Evolutionary conservation across 495 filamentous ascomycete species (phyloP).

Genomic region (Emericellopsis terricola): DNA sequence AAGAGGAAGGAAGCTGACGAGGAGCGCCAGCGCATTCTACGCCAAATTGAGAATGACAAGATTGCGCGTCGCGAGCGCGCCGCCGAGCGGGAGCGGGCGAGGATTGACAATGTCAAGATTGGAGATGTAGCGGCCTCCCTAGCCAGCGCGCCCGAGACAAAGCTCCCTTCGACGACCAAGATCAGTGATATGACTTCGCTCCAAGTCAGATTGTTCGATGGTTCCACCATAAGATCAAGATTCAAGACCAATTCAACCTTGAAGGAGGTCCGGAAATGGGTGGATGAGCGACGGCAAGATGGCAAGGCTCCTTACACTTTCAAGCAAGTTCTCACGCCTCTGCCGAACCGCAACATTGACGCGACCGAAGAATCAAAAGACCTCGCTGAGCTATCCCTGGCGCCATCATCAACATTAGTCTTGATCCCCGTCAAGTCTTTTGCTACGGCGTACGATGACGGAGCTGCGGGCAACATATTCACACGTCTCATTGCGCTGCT

Average conservation of each 20-base stretch:
- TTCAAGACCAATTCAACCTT: conserved; percentile 52
- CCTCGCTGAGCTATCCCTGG: conserved; percentile 46
- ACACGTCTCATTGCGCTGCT: conserved; percentile 35
- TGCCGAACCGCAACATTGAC: conserved; percentile 54
- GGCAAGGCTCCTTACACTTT: conserved; percentile 49
- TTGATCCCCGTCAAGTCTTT: conserved; percentile 51
- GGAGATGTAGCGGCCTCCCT: conserved; percentile 3
- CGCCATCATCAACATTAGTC: conserved; percentile 66
- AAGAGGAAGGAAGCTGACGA: conserved; percentile 34
- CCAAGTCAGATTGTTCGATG: conserved; percentile 74
- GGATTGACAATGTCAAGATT: conserved; percentile 3
- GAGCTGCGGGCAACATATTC: conserved; percentile 19
- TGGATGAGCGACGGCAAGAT: conserved; percentile 35
- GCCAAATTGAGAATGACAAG: conserved; percentile 50
- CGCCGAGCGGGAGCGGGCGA: conserved; percentile 16
- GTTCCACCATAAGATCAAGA: conserved; percentile 51
- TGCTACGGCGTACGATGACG: conserved; percentile 41
- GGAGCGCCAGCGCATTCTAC: conserved; percentile 42
- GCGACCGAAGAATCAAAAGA: conserved; percentile 53
- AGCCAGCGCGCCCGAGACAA: conserved; percentile 5
- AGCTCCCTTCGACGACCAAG: conserved; percentile 5
- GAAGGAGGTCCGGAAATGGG: conserved; percentile 57
- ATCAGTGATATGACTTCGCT: conserved; percentile 36
- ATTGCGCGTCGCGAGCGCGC: conserved; percentile 36
- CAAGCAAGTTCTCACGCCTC: conserved; percentile 65